These are phyloP conservation scores for Myochromella boudieri DNA, from an alignment of 768 basidiomycete species.

Conservation along the genomic window DNA sequence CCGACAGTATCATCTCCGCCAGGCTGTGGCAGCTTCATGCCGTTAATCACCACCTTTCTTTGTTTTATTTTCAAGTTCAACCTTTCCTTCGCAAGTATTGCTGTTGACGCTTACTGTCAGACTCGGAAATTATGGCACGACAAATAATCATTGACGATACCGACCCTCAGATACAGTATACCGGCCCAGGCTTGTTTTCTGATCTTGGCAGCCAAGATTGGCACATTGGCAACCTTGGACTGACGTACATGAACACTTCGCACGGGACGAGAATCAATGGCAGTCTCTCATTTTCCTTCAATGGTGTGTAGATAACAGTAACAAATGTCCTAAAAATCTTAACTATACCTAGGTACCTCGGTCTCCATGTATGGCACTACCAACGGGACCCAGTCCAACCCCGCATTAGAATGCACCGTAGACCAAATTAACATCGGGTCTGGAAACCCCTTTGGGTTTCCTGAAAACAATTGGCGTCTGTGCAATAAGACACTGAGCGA, in stretches of 20 bases:
- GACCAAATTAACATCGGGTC: constrained; percentile 18
- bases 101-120: too few relatives aligned
- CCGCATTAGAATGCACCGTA: constrained; percentile 23
- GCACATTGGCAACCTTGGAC: constrained; percentile 27
- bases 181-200: constrained; percentile 24
- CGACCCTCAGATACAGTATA: constrained; percentile 27
- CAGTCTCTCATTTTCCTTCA: constrained; percentile 28
- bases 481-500: neutral
- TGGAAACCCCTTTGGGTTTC: neutral
- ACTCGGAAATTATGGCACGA: too few relatives aligned
- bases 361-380: constrained; percentile 20
- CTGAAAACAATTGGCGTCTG: constrained; percentile 8
- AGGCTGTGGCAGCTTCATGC: too few relatives aligned
- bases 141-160: constrained; percentile 32
- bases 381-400: neutral
- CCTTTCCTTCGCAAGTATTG: too few relatives aligned
- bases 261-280: constrained; percentile 26
- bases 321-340: too few relatives aligned
- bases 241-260: constrained; percentile 28
- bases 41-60: too few relatives aligned
- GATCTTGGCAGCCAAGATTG: constrained; percentile 24
- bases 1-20: too few relatives aligned
- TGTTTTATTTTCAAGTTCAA: too few relatives aligned
- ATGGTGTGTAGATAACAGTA: constrained; percentile 24
- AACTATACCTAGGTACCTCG: constrained; percentile 6